phyloP scores from a whole-genome alignment of 495 filamentous ascomycete genomes.

The Neurospora africana region DNA sequence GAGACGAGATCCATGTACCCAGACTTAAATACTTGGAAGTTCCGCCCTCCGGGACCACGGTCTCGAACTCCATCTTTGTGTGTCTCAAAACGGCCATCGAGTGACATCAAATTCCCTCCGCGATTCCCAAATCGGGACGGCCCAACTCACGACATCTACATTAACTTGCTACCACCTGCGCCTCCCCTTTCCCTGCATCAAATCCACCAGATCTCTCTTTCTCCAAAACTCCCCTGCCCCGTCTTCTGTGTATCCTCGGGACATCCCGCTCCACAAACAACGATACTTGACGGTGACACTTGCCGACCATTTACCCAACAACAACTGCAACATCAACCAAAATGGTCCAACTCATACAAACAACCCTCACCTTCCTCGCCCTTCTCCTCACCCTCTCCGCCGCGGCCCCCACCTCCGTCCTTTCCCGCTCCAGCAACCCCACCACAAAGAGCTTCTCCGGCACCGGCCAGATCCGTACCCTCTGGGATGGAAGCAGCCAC shows the following conservation, averaged over 20 bases:
- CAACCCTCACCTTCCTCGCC: neutral
- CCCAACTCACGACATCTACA: neutral
- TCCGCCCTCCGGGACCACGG: neutral
- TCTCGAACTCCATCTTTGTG: neutral
- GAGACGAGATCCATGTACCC: neutral
- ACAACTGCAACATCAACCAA: neutral
- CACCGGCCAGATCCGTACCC: conserved; percentile 13
- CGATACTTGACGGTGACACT: neutral
- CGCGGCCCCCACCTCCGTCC: neutral
- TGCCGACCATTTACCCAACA: neutral
- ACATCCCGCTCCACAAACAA: neutral
- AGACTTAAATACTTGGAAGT: neutral
- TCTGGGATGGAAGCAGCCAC: conserved; percentile 11
- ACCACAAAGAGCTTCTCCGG: conserved; percentile 4
- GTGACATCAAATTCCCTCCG: neutral
- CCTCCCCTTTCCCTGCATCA: neutral
- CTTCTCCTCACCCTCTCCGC: neutral
- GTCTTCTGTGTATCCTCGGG: too few relatives aligned
- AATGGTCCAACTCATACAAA: neutral
- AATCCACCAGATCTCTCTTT: neutral
- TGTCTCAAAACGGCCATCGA: neutral
- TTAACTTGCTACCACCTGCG: neutral
- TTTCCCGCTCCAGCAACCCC: neutral
- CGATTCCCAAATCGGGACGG: neutral
- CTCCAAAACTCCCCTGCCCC: neutral